These are phyloP conservation scores for Neonectria magnoliae DNA, from an alignment of 2,329 filamentous ascomycete genomes.

Conservation along the genomic window DNA sequence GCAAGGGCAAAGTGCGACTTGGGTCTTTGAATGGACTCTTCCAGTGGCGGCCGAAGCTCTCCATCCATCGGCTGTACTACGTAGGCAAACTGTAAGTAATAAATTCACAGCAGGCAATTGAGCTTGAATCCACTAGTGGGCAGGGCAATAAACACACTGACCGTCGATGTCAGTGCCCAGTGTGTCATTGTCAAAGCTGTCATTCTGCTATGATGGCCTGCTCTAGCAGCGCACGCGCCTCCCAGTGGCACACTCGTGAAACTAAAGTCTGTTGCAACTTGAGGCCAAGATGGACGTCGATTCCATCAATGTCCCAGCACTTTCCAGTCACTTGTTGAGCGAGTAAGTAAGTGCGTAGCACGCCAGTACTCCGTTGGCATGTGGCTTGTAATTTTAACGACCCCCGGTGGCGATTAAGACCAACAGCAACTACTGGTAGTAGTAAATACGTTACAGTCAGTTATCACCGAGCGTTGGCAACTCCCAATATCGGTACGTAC, in stretches of 20 bases:
- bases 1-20: conserved; percentile 10
- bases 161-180: background rate
- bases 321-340: background rate
- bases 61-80: background rate
- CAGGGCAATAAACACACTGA: background rate
- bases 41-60: conserved; percentile 2
- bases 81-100: background rate
- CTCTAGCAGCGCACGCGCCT: conserved; percentile 21
- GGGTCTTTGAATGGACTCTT: background rate
- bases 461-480: background rate
- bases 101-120: no score
- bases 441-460: background rate
- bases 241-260: conserved; percentile 22
- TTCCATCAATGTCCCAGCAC: conserved; percentile 13
- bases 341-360: background rate
- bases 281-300: conserved; percentile 12
- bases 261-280: conserved; percentile 18
- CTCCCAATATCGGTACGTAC: background rate
- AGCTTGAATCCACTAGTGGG: no score
- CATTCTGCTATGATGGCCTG: conserved; percentile 1
- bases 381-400: conserved; percentile 1
- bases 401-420: background rate
- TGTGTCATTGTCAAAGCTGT: conserved; percentile 14
- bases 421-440: background rate
- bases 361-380: background rate